Evolutionary conservation across 1,139 yeast species (phyloP).

Genomic region (Hanseniaspora uvarum): DNA sequence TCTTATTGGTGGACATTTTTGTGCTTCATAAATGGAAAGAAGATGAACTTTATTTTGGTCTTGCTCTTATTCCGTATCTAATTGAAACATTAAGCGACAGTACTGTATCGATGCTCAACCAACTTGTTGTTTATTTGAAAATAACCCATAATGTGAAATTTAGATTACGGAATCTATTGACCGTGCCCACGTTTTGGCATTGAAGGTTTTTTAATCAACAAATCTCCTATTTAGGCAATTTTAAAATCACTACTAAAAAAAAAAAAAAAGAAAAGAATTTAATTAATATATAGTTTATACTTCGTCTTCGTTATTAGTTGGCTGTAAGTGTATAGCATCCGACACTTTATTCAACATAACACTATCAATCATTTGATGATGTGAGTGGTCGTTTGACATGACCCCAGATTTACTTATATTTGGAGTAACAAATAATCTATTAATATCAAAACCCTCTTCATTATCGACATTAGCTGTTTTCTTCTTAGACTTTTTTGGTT

Average conservation of each 20-base stretch:
- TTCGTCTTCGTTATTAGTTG: not conserved
- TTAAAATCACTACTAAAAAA: not conserved
- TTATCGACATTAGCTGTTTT: not conserved
- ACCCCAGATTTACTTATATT: slow-evolving; percentile 15
- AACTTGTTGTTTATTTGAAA: too few relatives aligned
- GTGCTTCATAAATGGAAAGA: not conserved
- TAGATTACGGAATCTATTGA: too few relatives aligned
- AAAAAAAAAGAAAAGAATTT: not conserved
- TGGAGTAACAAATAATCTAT: slow-evolving; percentile 7
- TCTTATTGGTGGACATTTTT: slow-evolving; percentile 1
- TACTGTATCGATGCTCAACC: too few relatives aligned
- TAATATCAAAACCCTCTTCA: slow-evolving; percentile 8
- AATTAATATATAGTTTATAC: not conserved
- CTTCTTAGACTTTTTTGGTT: not conserved
- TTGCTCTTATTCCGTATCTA: too few relatives aligned
- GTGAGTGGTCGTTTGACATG: slow-evolving; percentile 4
- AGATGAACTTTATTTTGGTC: not conserved
- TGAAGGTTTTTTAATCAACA: not conserved
- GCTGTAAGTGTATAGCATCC: slow-evolving; percentile 8
- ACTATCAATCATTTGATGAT: slow-evolving; percentile 12
- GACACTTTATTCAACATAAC: slow-evolving; percentile 11
- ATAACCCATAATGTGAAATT: too few relatives aligned
- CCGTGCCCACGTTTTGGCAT: not conserved
- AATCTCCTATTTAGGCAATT: not conserved
- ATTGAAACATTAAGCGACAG: too few relatives aligned